A percentile compares a stretch with the other conserved stretches of the same genome.
Conservation (phyloP, 2,329 filamentous ascomycete genomes). For the Chaetomiaceae sp. region DNA sequence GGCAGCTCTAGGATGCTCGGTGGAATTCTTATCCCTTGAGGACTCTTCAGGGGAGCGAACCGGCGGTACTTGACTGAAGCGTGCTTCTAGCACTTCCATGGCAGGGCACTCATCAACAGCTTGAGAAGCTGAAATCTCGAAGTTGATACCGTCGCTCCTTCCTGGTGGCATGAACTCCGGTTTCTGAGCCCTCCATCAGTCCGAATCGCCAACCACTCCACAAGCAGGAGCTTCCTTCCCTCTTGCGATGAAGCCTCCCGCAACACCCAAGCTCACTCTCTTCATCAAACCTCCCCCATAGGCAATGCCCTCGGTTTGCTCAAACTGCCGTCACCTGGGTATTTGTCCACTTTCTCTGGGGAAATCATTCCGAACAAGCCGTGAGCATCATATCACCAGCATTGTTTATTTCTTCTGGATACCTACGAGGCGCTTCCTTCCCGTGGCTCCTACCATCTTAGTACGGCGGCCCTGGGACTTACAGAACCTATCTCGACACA, state of each 20-base stretch:
- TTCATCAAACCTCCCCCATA: background rate
- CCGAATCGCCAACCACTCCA: too few relatives aligned
- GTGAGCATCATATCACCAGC: background rate
- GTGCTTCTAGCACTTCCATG: too few relatives aligned
- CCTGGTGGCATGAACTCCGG: too few relatives aligned
- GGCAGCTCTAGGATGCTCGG: background rate
- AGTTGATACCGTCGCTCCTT: too few relatives aligned
- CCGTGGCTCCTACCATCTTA: background rate
- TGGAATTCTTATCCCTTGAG: too few relatives aligned
- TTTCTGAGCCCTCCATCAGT: too few relatives aligned
- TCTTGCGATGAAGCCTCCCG: background rate
- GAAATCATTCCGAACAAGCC: conserved; percentile 2
- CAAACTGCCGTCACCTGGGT: background rate
- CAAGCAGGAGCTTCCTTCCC: background rate
- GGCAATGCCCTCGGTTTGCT: background rate
- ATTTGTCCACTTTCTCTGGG: conserved; percentile 1
- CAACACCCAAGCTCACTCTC: background rate
- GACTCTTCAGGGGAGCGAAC: too few relatives aligned
- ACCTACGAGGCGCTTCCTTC: background rate
- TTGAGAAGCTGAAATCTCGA: too few relatives aligned
- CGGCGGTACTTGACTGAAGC: too few relatives aligned
- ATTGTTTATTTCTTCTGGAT: conserved; percentile 6
- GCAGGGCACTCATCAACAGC: too few relatives aligned
- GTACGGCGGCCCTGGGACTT: too few relatives aligned
- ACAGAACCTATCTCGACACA: too few relatives aligned